Base-by-base conservation (phyloP, 1,139 yeast species). In the Zhuliangozyma parablackwelliae region DNA sequence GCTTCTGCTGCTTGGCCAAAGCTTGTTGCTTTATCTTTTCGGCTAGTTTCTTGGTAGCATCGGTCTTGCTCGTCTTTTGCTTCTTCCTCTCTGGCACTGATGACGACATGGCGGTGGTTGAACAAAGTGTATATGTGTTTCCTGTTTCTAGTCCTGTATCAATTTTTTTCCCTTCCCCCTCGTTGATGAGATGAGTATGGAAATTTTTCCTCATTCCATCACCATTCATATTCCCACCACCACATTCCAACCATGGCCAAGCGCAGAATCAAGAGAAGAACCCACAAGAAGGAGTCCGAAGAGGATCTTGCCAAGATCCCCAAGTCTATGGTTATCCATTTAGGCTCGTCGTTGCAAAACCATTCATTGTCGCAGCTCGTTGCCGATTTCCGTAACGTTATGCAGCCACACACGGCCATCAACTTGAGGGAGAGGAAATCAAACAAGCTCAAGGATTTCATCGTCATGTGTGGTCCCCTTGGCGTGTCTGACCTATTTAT, bases 391-490 rank as follows among this genome's bases (percentile, higher is more conserved):
- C 76, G 99, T 56, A 78, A 76, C 46, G 79, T 88, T 45, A 89
- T 92, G 97, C 94, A 88, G 57, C 99, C 99, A 23, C 95, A 92
- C 53, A 92, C 99, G 5, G 97, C 97, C 12, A 80, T 88, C 50
- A 84, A 80, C 49, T 73, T 94, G 44, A 74, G 82, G 48, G 98
- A 94, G 62, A 72, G 97, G 36, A 87, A 87, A 59, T 72, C 87
- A 32, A 94, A 94, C 59, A 83, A 81, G 54, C 70, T 92, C 47
- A 85, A 84, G 59, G 98, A 92, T 62, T 92, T 86, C 52, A 76
- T 90, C 13, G 96, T 89, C 20, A 90, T 92, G 97, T 89, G 97
- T 28, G 98, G 98, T 5, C 97, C 98, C 7, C 69, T 92, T 36
- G 96, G 96, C 28, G 96, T 94, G 10, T 74, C 92, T 7, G 96